Percentiles rank a stretch among this genome's conserved stretches.
Evolutionary conservation across 306 rosid species (phyloP).

Genomic region (Cucumis sativus): DNA sequence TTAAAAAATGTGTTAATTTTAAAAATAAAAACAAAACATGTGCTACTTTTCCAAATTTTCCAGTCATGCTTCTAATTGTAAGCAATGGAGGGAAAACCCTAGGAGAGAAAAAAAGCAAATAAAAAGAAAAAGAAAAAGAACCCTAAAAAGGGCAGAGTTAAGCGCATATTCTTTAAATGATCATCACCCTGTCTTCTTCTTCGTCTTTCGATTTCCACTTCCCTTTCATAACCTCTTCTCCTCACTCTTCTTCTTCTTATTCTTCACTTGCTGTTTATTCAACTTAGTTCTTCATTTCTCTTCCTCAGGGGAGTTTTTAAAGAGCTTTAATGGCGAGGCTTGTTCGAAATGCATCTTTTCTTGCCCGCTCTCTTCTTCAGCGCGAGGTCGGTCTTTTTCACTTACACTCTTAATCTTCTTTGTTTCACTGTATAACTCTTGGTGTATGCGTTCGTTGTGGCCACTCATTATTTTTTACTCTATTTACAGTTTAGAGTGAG

Average conservation of each 20-base stretch:
- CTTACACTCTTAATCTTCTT: slow-evolving; percentile 1
- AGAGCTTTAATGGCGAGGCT: slow-evolving; percentile 52
- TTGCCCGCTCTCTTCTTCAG: slow-evolving; percentile 32
- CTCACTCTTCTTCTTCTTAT: neutral
- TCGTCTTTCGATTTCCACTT: neutral
- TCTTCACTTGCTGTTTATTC: neutral
- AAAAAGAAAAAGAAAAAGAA: too few species aligned
- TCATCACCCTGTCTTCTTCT: neutral
- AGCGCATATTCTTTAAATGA: too few species aligned
- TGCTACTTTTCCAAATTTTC: too few species aligned
- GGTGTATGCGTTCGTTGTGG: neutral
- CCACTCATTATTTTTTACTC: neutral
- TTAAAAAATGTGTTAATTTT: too few species aligned
- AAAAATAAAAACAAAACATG: too few species aligned
- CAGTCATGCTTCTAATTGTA: too few species aligned
- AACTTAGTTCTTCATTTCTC: neutral
- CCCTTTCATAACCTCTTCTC: too few species aligned
- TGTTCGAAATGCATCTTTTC: slow-evolving; percentile 36
- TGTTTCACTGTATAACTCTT: neutral
- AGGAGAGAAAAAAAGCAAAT: too few species aligned
- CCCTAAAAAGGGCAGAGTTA: too few species aligned
- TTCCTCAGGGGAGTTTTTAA: neutral
- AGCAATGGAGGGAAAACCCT: too few species aligned
- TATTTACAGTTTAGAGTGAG: neutral
- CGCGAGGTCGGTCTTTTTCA: slow-evolving; percentile 45